Conservation (phyloP, 345 rosid genomes). For the Murraya koenigii region DNA sequence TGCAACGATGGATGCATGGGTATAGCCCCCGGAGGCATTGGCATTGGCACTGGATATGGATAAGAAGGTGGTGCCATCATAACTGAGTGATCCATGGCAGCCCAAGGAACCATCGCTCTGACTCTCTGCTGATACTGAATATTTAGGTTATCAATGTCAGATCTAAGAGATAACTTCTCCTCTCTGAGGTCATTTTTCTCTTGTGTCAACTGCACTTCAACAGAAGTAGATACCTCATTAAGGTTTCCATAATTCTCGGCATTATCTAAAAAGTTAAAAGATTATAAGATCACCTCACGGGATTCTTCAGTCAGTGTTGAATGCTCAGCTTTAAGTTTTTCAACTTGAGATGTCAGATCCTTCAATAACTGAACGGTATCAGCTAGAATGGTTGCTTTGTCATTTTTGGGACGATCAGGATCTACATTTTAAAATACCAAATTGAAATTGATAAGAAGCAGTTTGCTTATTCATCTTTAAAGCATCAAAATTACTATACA, state of each 20-base stretch:
- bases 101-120: conserved; percentile 70
- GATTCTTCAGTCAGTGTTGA: conserved; percentile 71
- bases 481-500: neutral
- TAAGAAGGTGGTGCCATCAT: conserved; percentile 77
- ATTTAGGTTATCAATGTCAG: conserved; percentile 71
- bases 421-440: conserved; percentile 40
- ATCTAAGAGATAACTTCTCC: conserved; percentile 75
- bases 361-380: conserved; percentile 81
- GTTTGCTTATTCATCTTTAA: neutral
- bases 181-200: conserved; percentile 91
- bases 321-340: conserved; percentile 72
- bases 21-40: conserved; percentile 72
- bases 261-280: neutral
- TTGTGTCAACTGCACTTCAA: conserved; percentile 55
- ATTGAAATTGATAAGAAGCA: neutral
- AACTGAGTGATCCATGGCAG: conserved; percentile 59
- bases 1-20: conserved; percentile 86
- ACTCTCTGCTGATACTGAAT: conserved; percentile 74
- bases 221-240: neutral
- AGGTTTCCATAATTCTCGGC: neutral
- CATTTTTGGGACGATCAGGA: conserved; percentile 89
- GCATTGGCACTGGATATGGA: conserved; percentile 68
- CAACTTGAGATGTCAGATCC: conserved; percentile 77
- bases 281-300: conserved; percentile 53
- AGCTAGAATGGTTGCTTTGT: conserved; percentile 75